Conservation (phyloP, 768 basidiomycete genomes). For the Tephrocybe sp. region DNA sequence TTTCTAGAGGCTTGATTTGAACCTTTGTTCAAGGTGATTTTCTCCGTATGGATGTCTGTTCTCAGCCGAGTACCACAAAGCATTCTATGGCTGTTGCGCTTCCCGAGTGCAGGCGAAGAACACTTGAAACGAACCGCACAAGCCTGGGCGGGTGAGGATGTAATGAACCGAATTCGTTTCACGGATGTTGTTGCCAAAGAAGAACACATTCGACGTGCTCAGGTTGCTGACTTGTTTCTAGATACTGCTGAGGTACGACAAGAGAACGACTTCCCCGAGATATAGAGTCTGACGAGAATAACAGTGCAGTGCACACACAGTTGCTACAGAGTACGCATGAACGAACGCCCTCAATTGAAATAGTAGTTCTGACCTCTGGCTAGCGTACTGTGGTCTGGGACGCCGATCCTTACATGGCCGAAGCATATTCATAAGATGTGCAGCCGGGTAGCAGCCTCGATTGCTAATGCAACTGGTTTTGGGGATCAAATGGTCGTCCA, state of each 20-base stretch:
- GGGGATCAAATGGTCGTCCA: slow-evolving; percentile 3
- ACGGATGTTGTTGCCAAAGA: slow-evolving; percentile 1
- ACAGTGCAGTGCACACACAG: slow-evolving; percentile 4
- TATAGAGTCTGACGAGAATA: neutral
- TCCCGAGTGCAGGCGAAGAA: slow-evolving; percentile 1
- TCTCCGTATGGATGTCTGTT: neutral
- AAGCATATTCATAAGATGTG: slow-evolving; percentile 4
- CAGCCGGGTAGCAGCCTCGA: neutral
- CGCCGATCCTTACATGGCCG: slow-evolving; percentile 1
- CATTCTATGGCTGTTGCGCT: slow-evolving; percentile 1
- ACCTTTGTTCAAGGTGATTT: neutral
- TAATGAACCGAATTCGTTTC: slow-evolving; percentile 1
- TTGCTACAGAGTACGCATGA: neutral
- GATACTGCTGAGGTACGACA: slow-evolving; percentile 1
- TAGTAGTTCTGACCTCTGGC: neutral
- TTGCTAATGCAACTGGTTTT: slow-evolving; percentile 1
- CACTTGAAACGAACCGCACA: slow-evolving; percentile 1
- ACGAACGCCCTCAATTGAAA: neutral
- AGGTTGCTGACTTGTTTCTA: neutral
- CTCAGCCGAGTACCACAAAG: neutral
- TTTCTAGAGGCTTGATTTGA: neutral
- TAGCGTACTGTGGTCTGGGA: slow-evolving; percentile 3
- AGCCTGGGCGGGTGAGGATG: neutral
- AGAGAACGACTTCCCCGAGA: neutral
- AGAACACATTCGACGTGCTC: neutral